phyloP scores from a whole-genome alignment of 176 grass and related monocot genomes.

The Oryza punctata region DNA sequence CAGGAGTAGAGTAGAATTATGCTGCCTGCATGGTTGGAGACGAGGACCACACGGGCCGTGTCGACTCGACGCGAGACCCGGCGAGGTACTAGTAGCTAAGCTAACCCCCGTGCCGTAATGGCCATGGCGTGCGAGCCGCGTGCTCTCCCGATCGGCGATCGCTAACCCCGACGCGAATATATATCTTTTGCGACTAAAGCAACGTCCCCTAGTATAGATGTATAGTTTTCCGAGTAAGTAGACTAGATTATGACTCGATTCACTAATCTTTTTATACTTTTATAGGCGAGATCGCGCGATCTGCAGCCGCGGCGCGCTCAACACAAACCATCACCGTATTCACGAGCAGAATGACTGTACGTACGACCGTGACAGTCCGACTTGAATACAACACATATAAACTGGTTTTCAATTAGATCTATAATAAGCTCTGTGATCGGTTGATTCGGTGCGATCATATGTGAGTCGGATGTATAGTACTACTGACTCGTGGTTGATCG shows the following conservation, averaged over 20 bases:
- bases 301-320: neutral
- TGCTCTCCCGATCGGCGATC: too few relatives aligned
- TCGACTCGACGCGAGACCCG: too few relatives aligned
- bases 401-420: too few relatives aligned
- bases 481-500: too few relatives aligned
- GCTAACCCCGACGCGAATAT: constrained; percentile 7
- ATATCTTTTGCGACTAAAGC: neutral
- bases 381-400: too few relatives aligned
- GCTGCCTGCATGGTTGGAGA: neutral
- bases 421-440: too few relatives aligned
- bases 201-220: too few relatives aligned
- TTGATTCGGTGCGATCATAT: too few relatives aligned
- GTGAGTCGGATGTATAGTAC: too few relatives aligned
- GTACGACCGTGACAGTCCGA: too few relatives aligned
- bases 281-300: neutral
- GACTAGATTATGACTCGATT: neutral
- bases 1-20: neutral
- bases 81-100: too few relatives aligned
- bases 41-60: constrained; percentile 9
- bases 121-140: neutral
- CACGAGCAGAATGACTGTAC: too few relatives aligned
- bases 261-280: neutral
- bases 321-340: neutral
- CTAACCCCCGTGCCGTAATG: neutral
- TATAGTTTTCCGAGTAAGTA: neutral